phyloP scores from a whole-genome alignment of 164 flowering plant genomes.

The Sedum album region DNA sequence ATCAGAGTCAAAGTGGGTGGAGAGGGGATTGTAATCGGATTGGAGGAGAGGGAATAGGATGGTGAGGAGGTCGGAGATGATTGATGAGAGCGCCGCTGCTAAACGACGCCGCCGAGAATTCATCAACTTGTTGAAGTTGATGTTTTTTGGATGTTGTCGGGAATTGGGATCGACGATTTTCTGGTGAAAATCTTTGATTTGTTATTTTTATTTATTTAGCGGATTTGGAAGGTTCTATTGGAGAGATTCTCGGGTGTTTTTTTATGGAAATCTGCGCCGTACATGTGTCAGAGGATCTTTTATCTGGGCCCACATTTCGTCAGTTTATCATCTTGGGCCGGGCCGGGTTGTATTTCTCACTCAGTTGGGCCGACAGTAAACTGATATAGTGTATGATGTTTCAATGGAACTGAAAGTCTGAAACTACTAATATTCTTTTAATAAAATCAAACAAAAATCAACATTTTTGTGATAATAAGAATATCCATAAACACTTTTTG shows the following conservation, averaged over 20 bases:
- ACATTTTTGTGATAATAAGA: no score
- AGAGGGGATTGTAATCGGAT: background rate
- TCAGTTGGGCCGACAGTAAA: no score
- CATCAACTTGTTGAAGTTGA: constrained; percentile 17
- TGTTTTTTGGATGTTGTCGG: constrained; percentile 10
- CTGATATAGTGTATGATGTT: no score
- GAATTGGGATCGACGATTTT: constrained; percentile 13
- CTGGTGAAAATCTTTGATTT: constrained; percentile 15
- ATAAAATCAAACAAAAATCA: no score
- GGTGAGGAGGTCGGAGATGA: constrained; percentile 35
- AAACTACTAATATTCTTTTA: no score
- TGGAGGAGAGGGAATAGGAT: constrained; percentile 31
- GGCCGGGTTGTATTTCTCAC: no score
- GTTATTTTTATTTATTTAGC: background rate
- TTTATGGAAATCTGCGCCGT: constrained; percentile 7
- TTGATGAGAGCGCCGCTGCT: constrained; percentile 47
- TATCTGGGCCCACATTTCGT: background rate
- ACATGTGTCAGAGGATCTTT: constrained; percentile 12
- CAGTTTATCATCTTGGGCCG: no score
- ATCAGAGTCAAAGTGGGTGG: constrained; percentile 5
- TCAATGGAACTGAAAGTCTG: no score
- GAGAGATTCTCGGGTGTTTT: background rate
- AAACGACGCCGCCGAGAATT: constrained; percentile 32
- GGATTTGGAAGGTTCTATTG: constrained; percentile 8
- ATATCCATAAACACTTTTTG: no score